Evolutionary conservation across 73 alveolate species (phyloP).

Genomic region (Halteria grandinella): DNA sequence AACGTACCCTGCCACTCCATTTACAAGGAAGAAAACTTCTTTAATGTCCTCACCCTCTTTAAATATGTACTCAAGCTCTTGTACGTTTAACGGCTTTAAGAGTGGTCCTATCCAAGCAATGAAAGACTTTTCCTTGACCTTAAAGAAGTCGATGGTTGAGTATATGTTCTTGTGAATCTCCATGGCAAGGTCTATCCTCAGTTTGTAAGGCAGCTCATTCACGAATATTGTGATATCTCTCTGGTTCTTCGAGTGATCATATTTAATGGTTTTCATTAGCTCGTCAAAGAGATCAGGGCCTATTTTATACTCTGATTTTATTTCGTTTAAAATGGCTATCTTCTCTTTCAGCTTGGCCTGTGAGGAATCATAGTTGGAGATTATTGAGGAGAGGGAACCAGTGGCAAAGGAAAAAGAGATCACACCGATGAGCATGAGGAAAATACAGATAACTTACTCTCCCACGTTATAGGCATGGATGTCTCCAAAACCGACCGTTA

Average conservation of each 20-base stretch:
- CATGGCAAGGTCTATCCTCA: constrained; percentile 53
- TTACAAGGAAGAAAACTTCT: constrained; percentile 33
- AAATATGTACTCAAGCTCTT: constrained; percentile 31
- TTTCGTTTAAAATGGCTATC: constrained; percentile 51
- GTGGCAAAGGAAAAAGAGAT: constrained; percentile 72
- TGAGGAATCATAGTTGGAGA: constrained; percentile 63
- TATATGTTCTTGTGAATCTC: constrained; percentile 56
- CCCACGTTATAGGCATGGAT: constrained; percentile 58
- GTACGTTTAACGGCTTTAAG: constrained; percentile 33
- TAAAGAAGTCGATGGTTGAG: constrained; percentile 43
- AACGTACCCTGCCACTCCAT: constrained; percentile 46
- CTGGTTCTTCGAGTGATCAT: constrained; percentile 53
- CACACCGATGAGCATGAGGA: constrained; percentile 77
- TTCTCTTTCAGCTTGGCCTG: constrained; percentile 71
- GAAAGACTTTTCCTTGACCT: constrained; percentile 45
- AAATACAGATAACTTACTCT: constrained; percentile 72
- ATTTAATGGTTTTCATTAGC: constrained; percentile 61
- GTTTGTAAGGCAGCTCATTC: constrained; percentile 65
- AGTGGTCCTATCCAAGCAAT: constrained; percentile 57
- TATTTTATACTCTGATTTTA: constrained; percentile 59
- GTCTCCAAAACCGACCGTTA: constrained; percentile 96
- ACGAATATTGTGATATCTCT: constrained; percentile 51
- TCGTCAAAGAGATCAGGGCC: constrained; percentile 52
- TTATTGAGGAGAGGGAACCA: constrained; percentile 65
- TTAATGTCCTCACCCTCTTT: constrained; percentile 54